Evolutionary conservation across 352 stramenopile genomes (phyloP).

Genomic region (Pythium volutum): DNA sequence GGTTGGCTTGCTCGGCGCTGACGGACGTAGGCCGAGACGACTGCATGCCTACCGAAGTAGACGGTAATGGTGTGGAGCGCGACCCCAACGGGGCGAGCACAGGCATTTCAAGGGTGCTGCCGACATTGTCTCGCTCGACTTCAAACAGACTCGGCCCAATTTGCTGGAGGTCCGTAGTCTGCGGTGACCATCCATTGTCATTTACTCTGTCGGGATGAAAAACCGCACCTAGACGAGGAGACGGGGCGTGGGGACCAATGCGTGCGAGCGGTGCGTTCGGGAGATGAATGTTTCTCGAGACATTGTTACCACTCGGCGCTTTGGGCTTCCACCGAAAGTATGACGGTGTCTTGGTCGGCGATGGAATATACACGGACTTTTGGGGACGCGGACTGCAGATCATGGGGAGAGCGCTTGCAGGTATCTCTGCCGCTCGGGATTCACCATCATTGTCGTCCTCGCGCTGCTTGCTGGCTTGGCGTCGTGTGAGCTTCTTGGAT

Average conservation of each 20-base stretch:
- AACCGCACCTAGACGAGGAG: slow-evolving; percentile 7
- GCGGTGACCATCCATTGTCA: not conserved
- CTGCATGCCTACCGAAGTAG: not conserved
- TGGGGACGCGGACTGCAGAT: slow-evolving; percentile 40
- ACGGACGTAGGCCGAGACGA: not conserved
- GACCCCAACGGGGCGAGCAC: not conserved
- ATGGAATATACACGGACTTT: slow-evolving; percentile 37
- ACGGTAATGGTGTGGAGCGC: not conserved
- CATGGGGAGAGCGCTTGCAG: slow-evolving; percentile 47
- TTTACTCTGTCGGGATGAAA: not conserved
- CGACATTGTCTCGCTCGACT: not conserved
- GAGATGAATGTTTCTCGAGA: not conserved
- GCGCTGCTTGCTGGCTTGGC: slow-evolving; percentile 5
- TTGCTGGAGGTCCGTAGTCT: slow-evolving; percentile 5
- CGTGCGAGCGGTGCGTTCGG: not conserved
- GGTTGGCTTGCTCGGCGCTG: slow-evolving; percentile 8
- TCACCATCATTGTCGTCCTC: slow-evolving; percentile 17
- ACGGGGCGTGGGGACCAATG: not conserved
- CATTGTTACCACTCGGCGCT: not conserved
- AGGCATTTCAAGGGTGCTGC: not conserved
- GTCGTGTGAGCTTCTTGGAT: slow-evolving; percentile 36
- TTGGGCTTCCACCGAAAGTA: slow-evolving; percentile 68
- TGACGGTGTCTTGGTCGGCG: slow-evolving; percentile 44
- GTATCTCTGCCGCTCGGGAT: slow-evolving; percentile 15
- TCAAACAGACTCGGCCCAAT: slow-evolving; percentile 14